Evolutionary conservation across 257 asterid species (phyloP), one percentile per base, ranked within the genome.

Genomic region (Salvia miltiorrhiza): DNA sequence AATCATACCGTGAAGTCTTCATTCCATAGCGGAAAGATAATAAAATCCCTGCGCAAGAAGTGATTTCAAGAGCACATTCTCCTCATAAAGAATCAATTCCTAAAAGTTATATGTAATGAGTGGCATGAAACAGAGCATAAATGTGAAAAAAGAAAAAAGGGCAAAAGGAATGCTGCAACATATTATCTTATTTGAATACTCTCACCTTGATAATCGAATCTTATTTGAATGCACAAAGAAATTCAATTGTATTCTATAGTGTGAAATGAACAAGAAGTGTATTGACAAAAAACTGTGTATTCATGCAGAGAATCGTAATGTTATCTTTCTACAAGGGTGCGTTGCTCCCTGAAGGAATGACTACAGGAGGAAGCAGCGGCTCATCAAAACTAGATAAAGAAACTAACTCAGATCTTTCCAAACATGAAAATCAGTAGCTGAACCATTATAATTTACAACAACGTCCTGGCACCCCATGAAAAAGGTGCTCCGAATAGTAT

Each of bases 391-490:
- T 1, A 17, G 43, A 54, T 26, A 62, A 45, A 47, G 54, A 20
- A 28, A 30, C 68, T 53, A 64, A 32, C 76, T 82, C 20, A 93
- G 80, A 77, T 90, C 92, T 49, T 90, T 85, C 98, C 98, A 93
- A 23, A 90, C 84, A 12, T 71, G 89, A 75, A 81, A 93, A 71
- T 93, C 96, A 6, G 93, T 80, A 33, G 88, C 59, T 0, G 95
- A 83, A 73, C 61, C 79, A 67, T 76, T 87, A 28, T 87, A 76
- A 72, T 80, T 82, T 53, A 81, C 55, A 30, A 79, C 70, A 19
- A 69, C 65, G 77, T 93, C 97, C 76, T 90, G 98, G 86, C 98
- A 93, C 20, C 98, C 98, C 67, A 88, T 9, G 81, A 90, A 83
- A 79, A 73, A 90, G 12, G 95, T 80, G 54, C 73, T 85, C 35